Base-by-base conservation (phyloP, 2,329 filamentous ascomycete species). In the Alternaria gansuensis region DNA sequence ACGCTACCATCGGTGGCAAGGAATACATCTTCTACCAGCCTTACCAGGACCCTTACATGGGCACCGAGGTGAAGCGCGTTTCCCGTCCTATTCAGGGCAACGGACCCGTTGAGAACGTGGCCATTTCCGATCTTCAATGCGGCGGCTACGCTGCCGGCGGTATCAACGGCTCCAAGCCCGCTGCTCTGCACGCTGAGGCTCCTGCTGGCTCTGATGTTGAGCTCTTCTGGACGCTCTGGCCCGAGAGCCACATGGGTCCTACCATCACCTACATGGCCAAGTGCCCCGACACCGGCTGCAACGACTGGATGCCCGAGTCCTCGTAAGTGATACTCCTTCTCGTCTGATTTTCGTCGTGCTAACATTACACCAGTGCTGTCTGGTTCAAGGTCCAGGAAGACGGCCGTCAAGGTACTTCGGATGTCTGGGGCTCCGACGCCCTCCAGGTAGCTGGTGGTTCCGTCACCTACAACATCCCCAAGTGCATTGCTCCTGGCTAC, bases 211-310 rank as follows among this genome's bases (percentile, higher is more conserved):
- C 81, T 2, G 80, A 78, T 0, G 83, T 87, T 34, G 82, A 80
- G 9, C 78, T 88, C 3, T 76, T 77, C 54, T 88, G 86, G 85
- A 87, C 85, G 1, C 67, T 80, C 2, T 82, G 80, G 80, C 80
- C 80, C 0, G 77, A 80, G 1, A 76, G 71, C 58, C 84, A 86
- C 58, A 76, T 83, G 29, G 85, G 85, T 0, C 85, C 85, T 1
- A 72, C 83, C 1, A 77, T 87, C 55, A 87, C 85, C 0, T 87
- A 87, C 68, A 85, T 88, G 84, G 85, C 85, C 4, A 77, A 79
- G 33, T 88, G 86, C 71, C 83, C 84, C 0, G 81, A 83, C 41
- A 70, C 75, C 0, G 75, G 84, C 1, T 87, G 84, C 70, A 79
- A 81, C 52, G 75, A 76, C 52, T 86, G 79, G 67, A 72, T 79